These are phyloP conservation scores for Apiospora pterosperma DNA, from an alignment of 2,329 filamentous ascomycete species.

Conservation along the genomic window DNA sequence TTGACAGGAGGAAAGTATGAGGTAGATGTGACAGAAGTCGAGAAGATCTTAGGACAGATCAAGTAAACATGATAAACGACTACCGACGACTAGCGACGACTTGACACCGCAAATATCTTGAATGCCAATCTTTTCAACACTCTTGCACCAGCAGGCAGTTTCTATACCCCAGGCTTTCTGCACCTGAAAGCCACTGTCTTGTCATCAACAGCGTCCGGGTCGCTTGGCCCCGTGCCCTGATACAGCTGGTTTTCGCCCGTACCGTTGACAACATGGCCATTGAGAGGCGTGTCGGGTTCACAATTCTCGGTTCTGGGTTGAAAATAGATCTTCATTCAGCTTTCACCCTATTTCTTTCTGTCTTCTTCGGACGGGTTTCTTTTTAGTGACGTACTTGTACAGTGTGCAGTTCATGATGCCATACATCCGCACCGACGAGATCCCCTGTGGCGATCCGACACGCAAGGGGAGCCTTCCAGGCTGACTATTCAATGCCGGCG, in stretches of 20 bases:
- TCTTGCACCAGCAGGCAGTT: too few relatives aligned
- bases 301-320: conserved; percentile 4
- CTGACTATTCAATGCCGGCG: not conserved
- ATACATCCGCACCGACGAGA: conserved; percentile 8
- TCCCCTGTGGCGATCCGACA: conserved; percentile 7
- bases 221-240: not conserved
- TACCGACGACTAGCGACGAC: not conserved
- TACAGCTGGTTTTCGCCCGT: not conserved
- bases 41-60: conserved; percentile 12
- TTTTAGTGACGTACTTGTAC: conserved; percentile 11
- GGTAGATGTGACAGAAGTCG: conserved; percentile 25
- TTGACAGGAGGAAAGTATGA: conserved; percentile 16
- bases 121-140: too few relatives aligned
- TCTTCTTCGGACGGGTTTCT: too few relatives aligned
- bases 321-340: not conserved
- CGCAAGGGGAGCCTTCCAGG: not conserved
- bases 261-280: not conserved
- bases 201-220: conserved; percentile 6
- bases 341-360: not conserved
- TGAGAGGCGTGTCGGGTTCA: conserved; percentile 4
- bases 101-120: too few relatives aligned
- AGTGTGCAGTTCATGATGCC: conserved; percentile 9
- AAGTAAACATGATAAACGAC: not conserved
- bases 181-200: conserved; percentile 8
- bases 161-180: not conserved